Base-by-base conservation (phyloP, 73 alveolate species). In the Durusdinium trenchii region DNA sequence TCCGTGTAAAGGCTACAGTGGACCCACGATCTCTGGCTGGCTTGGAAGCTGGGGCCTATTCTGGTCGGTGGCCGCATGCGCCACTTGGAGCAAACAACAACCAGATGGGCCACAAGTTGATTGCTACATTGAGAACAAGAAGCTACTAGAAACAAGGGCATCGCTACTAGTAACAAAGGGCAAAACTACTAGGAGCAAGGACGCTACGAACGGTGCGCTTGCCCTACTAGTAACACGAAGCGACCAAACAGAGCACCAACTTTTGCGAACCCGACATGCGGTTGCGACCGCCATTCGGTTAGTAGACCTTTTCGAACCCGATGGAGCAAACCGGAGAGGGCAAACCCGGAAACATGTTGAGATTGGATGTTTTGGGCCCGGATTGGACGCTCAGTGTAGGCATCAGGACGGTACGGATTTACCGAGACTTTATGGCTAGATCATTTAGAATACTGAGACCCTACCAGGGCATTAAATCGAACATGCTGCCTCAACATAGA, bases 1-100 rank as follows among this genome's bases (percentile, higher is more conserved):
- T 57, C 69, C 23, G 12, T 57, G 32, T 20, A 2, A 38, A 84
- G 94, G 94, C 51, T 84, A 3, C 94, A 84, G 54, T 32, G 48
- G 94, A 84, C 76, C 94, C 94, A 84, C 75, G 94, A 84, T 84
- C 76, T 62, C 10, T 84, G 94, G 94, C 94, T 84, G 52, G 94
- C 76, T 40, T 32, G n/a, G 40, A 84, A 84, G 94, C 6, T 84
- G 94, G 30, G 38, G 14, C 94, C 94, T 52, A 51, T 51, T 40
- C 75, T 84, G 42, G 73, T 84, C 50, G 75, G 75, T 16, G 94
- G 76, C 94, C 48, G 36, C 28, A 18, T 84, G 32, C 94, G 94
- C 20, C 0, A 40, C 86, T 76, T 16, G 86, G 60, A 6, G 28
- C 43, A 35, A n/a, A 42, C n/a, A n/a, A n/a, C n/a, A n/a, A n/a